A percentile compares a stretch with the other conserved stretches of the same genome.
phyloP scores from a whole-genome alignment of 2,329 filamentous ascomycete species.

The Phoma sp. region DNA sequence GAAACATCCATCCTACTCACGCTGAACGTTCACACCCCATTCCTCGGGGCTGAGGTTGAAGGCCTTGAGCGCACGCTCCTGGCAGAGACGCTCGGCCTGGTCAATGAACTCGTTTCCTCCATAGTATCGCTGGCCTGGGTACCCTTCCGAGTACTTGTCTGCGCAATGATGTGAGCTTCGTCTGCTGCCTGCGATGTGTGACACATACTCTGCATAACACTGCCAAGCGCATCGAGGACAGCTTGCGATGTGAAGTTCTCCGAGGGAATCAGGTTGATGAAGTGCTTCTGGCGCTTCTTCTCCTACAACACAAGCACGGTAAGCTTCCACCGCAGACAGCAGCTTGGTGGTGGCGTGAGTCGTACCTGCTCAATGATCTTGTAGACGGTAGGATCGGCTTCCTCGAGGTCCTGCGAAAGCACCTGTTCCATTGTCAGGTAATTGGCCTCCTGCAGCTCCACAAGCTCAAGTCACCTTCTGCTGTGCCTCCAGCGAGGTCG shows the following conservation, averaged over 20 bases:
- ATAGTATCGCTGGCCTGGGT: conserved; percentile 97
- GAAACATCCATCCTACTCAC: conserved; percentile 45
- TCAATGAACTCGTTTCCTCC: conserved; percentile 99
- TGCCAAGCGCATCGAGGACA: conserved; percentile 94
- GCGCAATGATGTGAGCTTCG: conserved; percentile 48
- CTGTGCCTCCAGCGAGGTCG: conserved; percentile 54
- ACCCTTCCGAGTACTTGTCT: conserved; percentile 99
- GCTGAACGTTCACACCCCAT: conserved; percentile 99
- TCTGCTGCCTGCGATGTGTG: conserved; percentile 67
- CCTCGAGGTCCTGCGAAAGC: conserved; percentile 76
- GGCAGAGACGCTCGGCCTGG: conserved; percentile 92
- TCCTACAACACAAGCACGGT: conserved; percentile 63
- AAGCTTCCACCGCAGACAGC: conserved; percentile 14
- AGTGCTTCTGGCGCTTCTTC: conserved; percentile 95
- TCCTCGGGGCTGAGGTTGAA: conserved; percentile 85
- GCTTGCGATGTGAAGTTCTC: conserved; percentile 99
- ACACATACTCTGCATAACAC: conserved; percentile 51
- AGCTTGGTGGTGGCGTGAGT: conserved; percentile 11
- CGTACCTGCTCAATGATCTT: conserved; percentile 88
- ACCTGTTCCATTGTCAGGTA: conserved; percentile 61
- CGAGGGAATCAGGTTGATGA: conserved; percentile 98
- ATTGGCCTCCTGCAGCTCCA: background rate
- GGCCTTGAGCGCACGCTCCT: conserved; percentile 87
- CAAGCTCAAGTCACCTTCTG: conserved; percentile 50
- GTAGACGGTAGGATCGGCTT: conserved; percentile 86